Evolutionary conservation across 345 rosid species (phyloP).

Genomic region (Salix caprea): DNA sequence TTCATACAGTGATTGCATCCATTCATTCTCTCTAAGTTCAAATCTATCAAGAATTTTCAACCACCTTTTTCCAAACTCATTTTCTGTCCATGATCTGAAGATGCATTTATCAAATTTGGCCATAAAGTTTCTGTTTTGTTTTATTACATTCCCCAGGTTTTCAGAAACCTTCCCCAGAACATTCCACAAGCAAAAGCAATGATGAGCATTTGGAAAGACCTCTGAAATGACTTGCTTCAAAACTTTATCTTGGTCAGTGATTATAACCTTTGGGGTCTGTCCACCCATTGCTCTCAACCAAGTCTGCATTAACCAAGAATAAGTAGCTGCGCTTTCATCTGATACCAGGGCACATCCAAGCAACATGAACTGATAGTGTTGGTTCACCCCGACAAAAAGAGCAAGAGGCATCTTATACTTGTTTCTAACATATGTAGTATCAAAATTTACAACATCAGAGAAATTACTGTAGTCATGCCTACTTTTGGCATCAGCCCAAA

Average conservation of each 20-base stretch:
- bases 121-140: conserved; percentile 52
- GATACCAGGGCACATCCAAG: conserved; percentile 67
- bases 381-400: conserved; percentile 60
- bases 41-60: conserved; percentile 57
- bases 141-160: conserved; percentile 46
- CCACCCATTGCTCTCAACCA: conserved; percentile 72
- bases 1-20: conserved; percentile 52
- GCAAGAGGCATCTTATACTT: conserved; percentile 65
- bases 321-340: conserved; percentile 51
- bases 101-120: conserved; percentile 57
- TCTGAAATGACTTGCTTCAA: conserved; percentile 39
- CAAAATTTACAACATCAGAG: conserved; percentile 60
- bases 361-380: conserved; percentile 56
- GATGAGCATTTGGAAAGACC: conserved; percentile 47
- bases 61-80: conserved; percentile 56
- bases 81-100: conserved; percentile 59
- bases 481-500: conserved; percentile 69
- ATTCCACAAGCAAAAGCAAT: conserved; percentile 57
- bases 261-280: conserved; percentile 49
- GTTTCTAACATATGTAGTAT: conserved; percentile 50
- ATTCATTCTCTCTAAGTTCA: conserved; percentile 51
- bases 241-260: conserved; percentile 49
- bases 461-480: conserved; percentile 56
- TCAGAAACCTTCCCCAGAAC: conserved; percentile 53
- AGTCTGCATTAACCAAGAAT: conserved; percentile 60